These are phyloP conservation scores for Obba rivulosa DNA, from an alignment of 768 basidiomycete genomes.

Conservation along the genomic window DNA sequence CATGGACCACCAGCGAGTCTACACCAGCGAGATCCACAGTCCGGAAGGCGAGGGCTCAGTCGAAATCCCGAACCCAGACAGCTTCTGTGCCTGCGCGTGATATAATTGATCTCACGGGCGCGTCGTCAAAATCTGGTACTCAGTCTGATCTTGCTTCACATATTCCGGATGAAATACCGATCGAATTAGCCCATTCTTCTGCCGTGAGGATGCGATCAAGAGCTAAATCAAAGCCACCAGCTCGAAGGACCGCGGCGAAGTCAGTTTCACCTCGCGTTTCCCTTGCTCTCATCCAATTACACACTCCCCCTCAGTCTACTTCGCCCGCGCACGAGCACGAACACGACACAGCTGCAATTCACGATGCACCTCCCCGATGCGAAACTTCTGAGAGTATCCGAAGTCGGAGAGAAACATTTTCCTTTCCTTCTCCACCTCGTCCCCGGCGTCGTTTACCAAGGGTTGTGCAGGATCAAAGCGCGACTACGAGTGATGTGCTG, in stretches of 20 bases:
- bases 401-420: neutral
- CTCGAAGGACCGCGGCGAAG: neutral
- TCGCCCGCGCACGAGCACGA: slow-evolving; percentile 6
- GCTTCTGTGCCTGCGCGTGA: neutral
- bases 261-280: neutral
- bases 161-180: no score
- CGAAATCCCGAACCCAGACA: no score
- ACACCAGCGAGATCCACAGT: slow-evolving; percentile 4
- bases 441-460: neutral
- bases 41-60: neutral
- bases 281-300: slow-evolving; percentile 5
- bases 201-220: neutral
- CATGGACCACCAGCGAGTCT: slow-evolving; percentile 16
- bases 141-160: no score
- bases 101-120: slow-evolving; percentile 13
- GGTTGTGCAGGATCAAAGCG: no score
- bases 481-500: no score
- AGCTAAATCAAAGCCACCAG: slow-evolving; percentile 5
- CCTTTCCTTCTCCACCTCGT: neutral
- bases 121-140: no score
- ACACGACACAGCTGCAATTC: no score
- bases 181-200: neutral
- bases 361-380: no score
- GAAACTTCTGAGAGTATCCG: no score
- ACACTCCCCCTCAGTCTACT: slow-evolving; percentile 15